phyloP scores from a whole-genome alignment of 805 yeast species.

The Metschnikowia gelsemii region DNA sequence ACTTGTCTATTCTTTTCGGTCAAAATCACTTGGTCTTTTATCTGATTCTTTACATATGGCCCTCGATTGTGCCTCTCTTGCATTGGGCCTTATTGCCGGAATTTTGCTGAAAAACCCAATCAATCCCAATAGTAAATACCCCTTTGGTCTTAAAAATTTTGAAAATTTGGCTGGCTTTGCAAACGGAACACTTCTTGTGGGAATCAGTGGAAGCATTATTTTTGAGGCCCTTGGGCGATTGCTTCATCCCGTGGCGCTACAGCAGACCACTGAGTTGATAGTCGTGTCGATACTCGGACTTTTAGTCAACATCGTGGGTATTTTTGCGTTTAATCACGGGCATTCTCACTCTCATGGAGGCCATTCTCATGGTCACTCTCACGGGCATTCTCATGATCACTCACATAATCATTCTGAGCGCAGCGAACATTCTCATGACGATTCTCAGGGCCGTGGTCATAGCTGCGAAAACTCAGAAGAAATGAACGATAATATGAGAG shows the following conservation, averaged over 20 bases:
- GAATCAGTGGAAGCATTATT: slow-evolving; percentile 84
- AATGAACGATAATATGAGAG: slow-evolving; percentile 76
- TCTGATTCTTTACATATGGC: slow-evolving; percentile 98
- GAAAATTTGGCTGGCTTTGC: slow-evolving; percentile 95
- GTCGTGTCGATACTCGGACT: slow-evolving; percentile 84
- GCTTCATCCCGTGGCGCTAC: slow-evolving; percentile 70
- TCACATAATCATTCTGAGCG: slow-evolving; percentile 10
- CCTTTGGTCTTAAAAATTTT: slow-evolving; percentile 80
- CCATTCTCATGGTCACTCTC: slow-evolving; percentile 44
- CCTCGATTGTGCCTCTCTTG: slow-evolving; percentile 85
- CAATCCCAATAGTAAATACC: slow-evolving; percentile 64
- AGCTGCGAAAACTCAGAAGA: slow-evolving; percentile 5
- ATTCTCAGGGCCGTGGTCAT: slow-evolving; percentile 15
- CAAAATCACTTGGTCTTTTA: slow-evolving; percentile 85
- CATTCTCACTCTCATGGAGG: slow-evolving; percentile 49
- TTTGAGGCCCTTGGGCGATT: slow-evolving; percentile 85
- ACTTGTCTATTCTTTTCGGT: slow-evolving; percentile 83
- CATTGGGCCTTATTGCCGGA: slow-evolving; percentile 88
- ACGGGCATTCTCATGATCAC: slow-evolving; percentile 25
- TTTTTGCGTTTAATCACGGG: slow-evolving; percentile 91
- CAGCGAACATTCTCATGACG: slow-evolving; percentile 10
- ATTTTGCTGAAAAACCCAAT: slow-evolving; percentile 43
- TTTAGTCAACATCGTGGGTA: slow-evolving; percentile 85
- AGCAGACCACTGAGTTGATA: slow-evolving; percentile 78
- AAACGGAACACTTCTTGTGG: slow-evolving; percentile 83